Conservation (phyloP, 176 grass and related monocot species). For the Pontederia crassipes region DNA sequence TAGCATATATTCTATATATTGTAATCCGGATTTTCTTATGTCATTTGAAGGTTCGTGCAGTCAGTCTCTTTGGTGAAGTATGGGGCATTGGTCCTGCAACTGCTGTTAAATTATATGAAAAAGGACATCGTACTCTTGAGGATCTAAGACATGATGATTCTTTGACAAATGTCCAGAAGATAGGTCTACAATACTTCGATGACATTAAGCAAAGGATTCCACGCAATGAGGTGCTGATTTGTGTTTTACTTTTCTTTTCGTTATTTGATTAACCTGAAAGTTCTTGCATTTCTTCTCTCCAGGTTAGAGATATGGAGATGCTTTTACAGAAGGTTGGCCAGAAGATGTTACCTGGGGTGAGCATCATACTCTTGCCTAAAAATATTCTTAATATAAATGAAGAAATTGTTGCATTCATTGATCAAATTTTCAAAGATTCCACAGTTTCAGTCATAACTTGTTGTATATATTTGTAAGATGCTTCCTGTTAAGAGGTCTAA, state of each 20-base stretch:
- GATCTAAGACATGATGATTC: slow-evolving; percentile 72
- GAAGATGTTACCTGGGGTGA: slow-evolving; percentile 71
- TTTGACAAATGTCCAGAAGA: slow-evolving; percentile 61
- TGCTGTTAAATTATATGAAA: slow-evolving; percentile 89
- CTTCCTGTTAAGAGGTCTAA: too few relatives aligned
- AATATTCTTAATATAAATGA: not conserved
- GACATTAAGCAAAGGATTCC: slow-evolving; percentile 95
- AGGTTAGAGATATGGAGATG: slow-evolving; percentile 85
- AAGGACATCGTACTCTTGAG: slow-evolving; percentile 80
- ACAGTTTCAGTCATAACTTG: too few relatives aligned
- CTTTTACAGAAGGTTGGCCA: slow-evolving; percentile 62
- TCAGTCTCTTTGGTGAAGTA: slow-evolving; percentile 90
- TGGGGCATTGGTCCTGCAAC: slow-evolving; percentile 95
- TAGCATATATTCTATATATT: not conserved
- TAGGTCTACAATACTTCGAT: slow-evolving; percentile 74
- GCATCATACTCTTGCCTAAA: not conserved
- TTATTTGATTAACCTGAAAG: slow-evolving; percentile 2
- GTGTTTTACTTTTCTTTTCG: not conserved
- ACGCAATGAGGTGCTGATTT: slow-evolving; percentile 42
- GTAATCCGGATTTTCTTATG: slow-evolving; percentile 15
- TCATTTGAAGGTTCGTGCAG: slow-evolving; percentile 45
- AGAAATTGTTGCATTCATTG: slow-evolving; percentile 1
- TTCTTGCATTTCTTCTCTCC: slow-evolving; percentile 20
- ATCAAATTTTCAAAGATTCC: slow-evolving; percentile 9
- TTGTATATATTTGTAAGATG: too few relatives aligned